phyloP scores from a whole-genome alignment of 2,329 filamentous ascomycete species.

The Xenosphaeropsis pyriputrescens region DNA sequence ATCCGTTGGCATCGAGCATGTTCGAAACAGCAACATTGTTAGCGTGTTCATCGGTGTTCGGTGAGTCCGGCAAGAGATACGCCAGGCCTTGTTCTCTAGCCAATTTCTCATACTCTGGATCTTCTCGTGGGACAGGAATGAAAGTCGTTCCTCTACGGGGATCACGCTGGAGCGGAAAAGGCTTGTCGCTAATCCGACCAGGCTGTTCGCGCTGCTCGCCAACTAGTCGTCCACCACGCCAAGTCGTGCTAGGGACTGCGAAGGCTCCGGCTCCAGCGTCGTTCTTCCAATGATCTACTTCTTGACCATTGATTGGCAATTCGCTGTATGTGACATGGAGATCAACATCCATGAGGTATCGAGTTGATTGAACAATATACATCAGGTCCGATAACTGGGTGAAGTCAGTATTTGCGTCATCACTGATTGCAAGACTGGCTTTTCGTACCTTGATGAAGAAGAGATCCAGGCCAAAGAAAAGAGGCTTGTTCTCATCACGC shows the following conservation, averaged over 20 bases:
- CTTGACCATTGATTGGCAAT: constrained; percentile 5
- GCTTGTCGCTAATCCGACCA: constrained; percentile 32
- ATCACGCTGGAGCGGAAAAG: constrained; percentile 38
- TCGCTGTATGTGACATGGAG: constrained; percentile 46
- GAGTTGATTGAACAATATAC: constrained; percentile 37
- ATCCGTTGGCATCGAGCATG: no score
- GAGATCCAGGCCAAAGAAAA: constrained; percentile 39
- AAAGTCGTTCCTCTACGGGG: constrained; percentile 35
- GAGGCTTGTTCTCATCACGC: constrained; percentile 1
- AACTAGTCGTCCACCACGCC: constrained; percentile 37
- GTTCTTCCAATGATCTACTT: constrained; percentile 35
- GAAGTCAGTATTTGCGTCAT: constrained; percentile 6
- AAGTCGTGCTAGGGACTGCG: constrained; percentile 42
- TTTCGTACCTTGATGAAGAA: constrained; percentile 49
- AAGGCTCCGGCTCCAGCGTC: constrained; percentile 42
- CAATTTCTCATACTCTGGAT: constrained; percentile 39
- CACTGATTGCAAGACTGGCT: neutral
- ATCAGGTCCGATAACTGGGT: constrained; percentile 45
- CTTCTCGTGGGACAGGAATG: constrained; percentile 34
- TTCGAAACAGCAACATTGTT: no score
- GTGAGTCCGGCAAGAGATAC: neutral
- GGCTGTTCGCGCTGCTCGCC: constrained; percentile 33
- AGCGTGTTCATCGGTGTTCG: no score
- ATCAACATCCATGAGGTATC: constrained; percentile 40
- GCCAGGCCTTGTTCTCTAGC: constrained; percentile 40